Evolutionary conservation across 768 basidiomycete genomes (phyloP).

Genomic region (Xerocomellus dryophilus): DNA sequence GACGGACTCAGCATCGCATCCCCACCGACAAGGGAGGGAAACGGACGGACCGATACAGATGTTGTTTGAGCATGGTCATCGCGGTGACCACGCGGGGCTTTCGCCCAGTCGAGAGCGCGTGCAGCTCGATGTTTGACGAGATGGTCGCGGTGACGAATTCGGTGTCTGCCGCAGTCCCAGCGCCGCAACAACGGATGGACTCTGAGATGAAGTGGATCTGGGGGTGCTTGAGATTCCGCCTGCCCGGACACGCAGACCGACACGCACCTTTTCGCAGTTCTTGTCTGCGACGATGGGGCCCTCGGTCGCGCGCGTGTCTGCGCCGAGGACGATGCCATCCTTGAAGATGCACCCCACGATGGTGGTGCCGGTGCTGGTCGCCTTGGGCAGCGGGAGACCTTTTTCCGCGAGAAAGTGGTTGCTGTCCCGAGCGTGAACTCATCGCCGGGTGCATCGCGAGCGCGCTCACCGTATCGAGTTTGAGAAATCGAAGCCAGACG

Average conservation of each 20-base stretch:
- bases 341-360: slow-evolving; percentile 95
- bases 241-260: no score
- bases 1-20: background rate
- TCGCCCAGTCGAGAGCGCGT: slow-evolving; percentile 84
- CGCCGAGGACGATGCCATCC: slow-evolving; percentile 91
- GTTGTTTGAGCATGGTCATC: slow-evolving; percentile 98
- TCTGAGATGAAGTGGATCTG: slow-evolving; percentile 98
- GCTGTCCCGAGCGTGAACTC: slow-evolving; percentile 34
- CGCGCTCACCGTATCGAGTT: slow-evolving; percentile 61
- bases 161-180: slow-evolving; percentile 98
- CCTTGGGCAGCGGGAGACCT: slow-evolving; percentile 74
- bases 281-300: slow-evolving; percentile 96
- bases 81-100: slow-evolving; percentile 94
- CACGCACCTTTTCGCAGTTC: slow-evolving; percentile 95
- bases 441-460: background rate
- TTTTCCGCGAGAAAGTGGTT: slow-evolving; percentile 71
- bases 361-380: slow-evolving; percentile 92
- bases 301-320: slow-evolving; percentile 94
- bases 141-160: slow-evolving; percentile 94
- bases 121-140: slow-evolving; percentile 93
- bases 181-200: slow-evolving; percentile 95
- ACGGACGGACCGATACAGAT: slow-evolving; percentile 73
- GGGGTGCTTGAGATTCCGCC: background rate
- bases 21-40: background rate
- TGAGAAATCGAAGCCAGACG: slow-evolving; percentile 74